Base-by-base conservation (phyloP, 108 stramenopile species). In the Chaetoceros muelleri region DNA sequence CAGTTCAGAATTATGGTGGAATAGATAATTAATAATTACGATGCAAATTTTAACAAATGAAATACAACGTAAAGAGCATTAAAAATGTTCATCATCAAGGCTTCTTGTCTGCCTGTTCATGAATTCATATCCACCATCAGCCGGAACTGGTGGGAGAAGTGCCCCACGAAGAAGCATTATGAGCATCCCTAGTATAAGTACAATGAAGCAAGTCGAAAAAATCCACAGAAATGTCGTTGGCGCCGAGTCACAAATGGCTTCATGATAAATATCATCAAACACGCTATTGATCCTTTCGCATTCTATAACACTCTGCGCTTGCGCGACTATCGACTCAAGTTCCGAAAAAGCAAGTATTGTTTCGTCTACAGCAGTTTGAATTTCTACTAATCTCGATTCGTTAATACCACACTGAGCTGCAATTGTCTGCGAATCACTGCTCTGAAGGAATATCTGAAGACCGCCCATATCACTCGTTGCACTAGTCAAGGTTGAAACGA, bases 1-100 rank as follows among this genome's bases (percentile, higher is more conserved):
- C 66, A 84, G 78, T 30, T 72, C 79, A 45, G 90, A 95, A 51
- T 74, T 92, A 22, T 85, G 89, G 72, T 95, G 94, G 94, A 74
- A 75, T 60, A 48, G 73, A 50, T 76, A 58, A 70, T 17, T 19
- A 7, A 17, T 17, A 44, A 44, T n/a, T n/a, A n/a, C n/a, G n/a
- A n/a, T n/a, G n/a, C n/a, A n/a, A n/a, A n/a, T n/a, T n/a, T n/a
- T n/a, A n/a, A n/a, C n/a, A n/a, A n/a, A n/a, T n/a, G n/a, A 5
- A 34, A 13, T 44, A 55, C 17, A 55, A 55, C 19, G 51, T 45
- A 45, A 18, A 18, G 18, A 45, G 44, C 44, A 45, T 18, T 17
- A 18, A 18, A 45, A 45, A 17, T 18, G 44, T 45, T n/a, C n/a
- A n/a, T n/a, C n/a, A n/a, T n/a, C n/a, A n/a, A n/a, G n/a, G n/a